Percentiles rank a stretch among this genome's conserved stretches.
Evolutionary conservation across 2,329 filamentous ascomycete species (phyloP).

Genomic region (Clonostachys rosea): DNA sequence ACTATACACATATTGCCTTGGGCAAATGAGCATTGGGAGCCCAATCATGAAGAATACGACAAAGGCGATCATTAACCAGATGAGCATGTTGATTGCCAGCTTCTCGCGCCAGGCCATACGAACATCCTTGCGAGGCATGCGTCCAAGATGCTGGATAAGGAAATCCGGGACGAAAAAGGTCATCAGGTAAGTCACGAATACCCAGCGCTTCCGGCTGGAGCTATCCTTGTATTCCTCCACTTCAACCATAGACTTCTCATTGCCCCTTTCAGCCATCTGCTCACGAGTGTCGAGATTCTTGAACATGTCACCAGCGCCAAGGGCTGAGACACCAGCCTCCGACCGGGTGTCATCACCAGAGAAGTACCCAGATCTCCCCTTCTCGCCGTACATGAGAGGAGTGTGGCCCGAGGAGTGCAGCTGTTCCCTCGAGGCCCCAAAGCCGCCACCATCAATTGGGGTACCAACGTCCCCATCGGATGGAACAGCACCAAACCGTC

Average conservation of each 20-base stretch:
- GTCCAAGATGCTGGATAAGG: slow-evolving; percentile 67
- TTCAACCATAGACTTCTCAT: slow-evolving; percentile 84
- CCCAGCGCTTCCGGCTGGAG: slow-evolving; percentile 82
- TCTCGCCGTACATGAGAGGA: slow-evolving; percentile 67
- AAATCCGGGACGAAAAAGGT: slow-evolving; percentile 90
- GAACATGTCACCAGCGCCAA: slow-evolving; percentile 95
- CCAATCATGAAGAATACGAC: slow-evolving; percentile 86
- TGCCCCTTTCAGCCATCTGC: slow-evolving; percentile 92
- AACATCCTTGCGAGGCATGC: slow-evolving; percentile 89
- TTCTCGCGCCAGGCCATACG: slow-evolving; percentile 95
- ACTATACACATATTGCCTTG: slow-evolving; percentile 84
- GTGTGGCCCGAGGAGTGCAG: slow-evolving; percentile 47
- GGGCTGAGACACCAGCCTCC: slow-evolving; percentile 86
- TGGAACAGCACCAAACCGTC: slow-evolving; percentile 14
- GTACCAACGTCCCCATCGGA: slow-evolving; percentile 61
- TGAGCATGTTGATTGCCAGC: slow-evolving; percentile 94
- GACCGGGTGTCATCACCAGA: slow-evolving; percentile 80
- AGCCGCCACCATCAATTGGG: slow-evolving; percentile 52
- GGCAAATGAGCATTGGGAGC: slow-evolving; percentile 86
- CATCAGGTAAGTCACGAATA: slow-evolving; percentile 75
- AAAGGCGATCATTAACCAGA: slow-evolving; percentile 79
- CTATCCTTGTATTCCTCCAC: slow-evolving; percentile 81
- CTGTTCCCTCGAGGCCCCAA: slow-evolving; percentile 59
- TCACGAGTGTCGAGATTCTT: slow-evolving; percentile 90
- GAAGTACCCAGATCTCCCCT: slow-evolving; percentile 75